These are phyloP conservation scores for Penicillium brevicompactum DNA, from an alignment of 2,329 filamentous ascomycete species.

Conservation along the genomic window DNA sequence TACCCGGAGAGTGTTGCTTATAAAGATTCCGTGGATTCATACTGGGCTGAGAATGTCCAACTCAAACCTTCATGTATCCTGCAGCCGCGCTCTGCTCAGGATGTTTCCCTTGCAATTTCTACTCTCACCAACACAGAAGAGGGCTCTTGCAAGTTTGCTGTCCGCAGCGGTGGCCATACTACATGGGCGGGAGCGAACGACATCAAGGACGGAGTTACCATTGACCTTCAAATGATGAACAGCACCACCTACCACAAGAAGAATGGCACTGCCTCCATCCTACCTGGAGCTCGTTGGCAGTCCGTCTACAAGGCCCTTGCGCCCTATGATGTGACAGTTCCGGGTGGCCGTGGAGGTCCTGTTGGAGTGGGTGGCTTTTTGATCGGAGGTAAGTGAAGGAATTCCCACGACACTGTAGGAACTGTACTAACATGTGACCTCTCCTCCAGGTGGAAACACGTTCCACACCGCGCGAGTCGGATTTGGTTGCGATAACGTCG, in stretches of 20 bases:
- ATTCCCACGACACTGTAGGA: not conserved
- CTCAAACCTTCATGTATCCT: conserved; percentile 27
- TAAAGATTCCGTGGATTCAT: conserved; percentile 20
- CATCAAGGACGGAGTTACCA: conserved; percentile 46
- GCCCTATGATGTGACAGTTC: conserved; percentile 15
- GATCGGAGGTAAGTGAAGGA: conserved; percentile 18
- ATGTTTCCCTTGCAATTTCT: conserved; percentile 26
- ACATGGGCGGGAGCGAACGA: conserved; percentile 44
- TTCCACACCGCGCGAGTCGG: conserved; percentile 52
- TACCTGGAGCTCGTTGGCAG: conserved; percentile 22
- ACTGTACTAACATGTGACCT: not conserved
- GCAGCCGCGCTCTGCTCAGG: conserved; percentile 23
- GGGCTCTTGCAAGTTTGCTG: conserved; percentile 24
- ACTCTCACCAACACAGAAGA: conserved; percentile 11
- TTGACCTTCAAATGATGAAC: conserved; percentile 39
- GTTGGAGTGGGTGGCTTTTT: conserved; percentile 28
- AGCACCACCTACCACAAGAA: conserved; percentile 19
- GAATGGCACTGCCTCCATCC: conserved; percentile 13
- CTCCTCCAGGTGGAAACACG: conserved; percentile 47
- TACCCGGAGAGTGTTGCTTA: conserved; percentile 21
- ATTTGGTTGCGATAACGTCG: conserved; percentile 54
- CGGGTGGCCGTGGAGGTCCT: conserved; percentile 22
- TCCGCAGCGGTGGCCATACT: conserved; percentile 50
- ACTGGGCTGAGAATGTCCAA: conserved; percentile 27
- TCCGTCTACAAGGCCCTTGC: conserved; percentile 19